Conservation (phyloP, 352 stramenopile genomes). For the Globisporangium lucens region DNA sequence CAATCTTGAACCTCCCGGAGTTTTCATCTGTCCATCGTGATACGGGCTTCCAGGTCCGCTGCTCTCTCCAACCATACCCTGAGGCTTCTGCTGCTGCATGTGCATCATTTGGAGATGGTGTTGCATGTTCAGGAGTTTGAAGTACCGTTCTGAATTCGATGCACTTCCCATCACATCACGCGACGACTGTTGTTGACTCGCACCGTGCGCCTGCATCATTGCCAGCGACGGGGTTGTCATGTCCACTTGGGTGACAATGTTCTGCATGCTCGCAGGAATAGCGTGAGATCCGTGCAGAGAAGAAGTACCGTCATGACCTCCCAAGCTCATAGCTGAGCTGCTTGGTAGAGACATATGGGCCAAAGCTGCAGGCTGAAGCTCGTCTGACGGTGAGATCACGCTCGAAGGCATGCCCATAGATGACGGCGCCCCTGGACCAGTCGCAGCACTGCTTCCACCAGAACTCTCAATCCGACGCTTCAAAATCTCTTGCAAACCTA, state of each 20-base stretch:
- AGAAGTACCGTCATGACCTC: slow-evolving; percentile 2
- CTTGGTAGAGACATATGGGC: slow-evolving; percentile 6
- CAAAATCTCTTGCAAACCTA: slow-evolving; percentile 86
- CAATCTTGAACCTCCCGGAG: slow-evolving; percentile 27
- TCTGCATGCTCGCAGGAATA: slow-evolving; percentile 15
- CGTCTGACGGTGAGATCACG: not conserved
- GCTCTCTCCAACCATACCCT: slow-evolving; percentile 28
- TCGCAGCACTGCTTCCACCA: slow-evolving; percentile 10
- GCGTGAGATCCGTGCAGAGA: slow-evolving; percentile 1
- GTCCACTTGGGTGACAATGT: slow-evolving; percentile 8
- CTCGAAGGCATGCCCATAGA: not conserved
- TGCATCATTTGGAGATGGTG: slow-evolving; percentile 87
- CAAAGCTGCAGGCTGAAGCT: slow-evolving; percentile 17
- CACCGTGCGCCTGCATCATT: slow-evolving; percentile 33
- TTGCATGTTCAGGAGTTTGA: slow-evolving; percentile 85
- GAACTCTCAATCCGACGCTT: slow-evolving; percentile 69
- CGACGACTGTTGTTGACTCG: slow-evolving; percentile 28
- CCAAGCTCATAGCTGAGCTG: not conserved
- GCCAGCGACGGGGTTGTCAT: slow-evolving; percentile 20
- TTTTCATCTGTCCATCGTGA: slow-evolving; percentile 46
- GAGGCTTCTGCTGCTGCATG: slow-evolving; percentile 64
- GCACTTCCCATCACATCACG: slow-evolving; percentile 41
- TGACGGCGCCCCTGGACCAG: not conserved
- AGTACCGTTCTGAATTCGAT: slow-evolving; percentile 71
- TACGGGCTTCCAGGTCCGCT: slow-evolving; percentile 41